Conservation (phyloP, 192 early-diverging fungal genomes). For the Coemansia sp. region DNA sequence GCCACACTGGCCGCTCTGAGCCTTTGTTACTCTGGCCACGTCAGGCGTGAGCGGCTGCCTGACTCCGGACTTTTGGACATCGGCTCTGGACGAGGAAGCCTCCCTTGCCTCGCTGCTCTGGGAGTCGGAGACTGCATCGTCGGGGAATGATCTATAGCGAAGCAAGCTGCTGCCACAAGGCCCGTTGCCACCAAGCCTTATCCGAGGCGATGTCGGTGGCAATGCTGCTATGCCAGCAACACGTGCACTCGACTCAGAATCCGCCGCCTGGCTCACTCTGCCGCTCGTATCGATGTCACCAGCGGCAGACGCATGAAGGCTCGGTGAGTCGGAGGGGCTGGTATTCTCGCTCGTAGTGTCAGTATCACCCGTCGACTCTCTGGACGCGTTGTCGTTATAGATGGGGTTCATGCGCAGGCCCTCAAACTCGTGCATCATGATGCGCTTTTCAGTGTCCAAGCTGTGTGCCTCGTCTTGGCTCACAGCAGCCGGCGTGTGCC, state of each 20-base stretch:
- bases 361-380: conserved; percentile 29
- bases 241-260: neutral
- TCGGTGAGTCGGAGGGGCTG: conserved; percentile 13
- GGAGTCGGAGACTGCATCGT: conserved; percentile 12
- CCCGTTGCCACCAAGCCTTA: conserved; percentile 3
- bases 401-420: conserved; percentile 47
- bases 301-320: conserved; percentile 13
- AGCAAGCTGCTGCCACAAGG: conserved; percentile 34
- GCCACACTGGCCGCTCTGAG: conserved; percentile 11
- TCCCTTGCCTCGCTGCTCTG: neutral
- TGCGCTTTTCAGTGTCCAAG: conserved; percentile 32
- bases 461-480: conserved; percentile 42
- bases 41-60: conserved; percentile 15
- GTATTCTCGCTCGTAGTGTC: conserved; percentile 12
- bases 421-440: conserved; percentile 39
- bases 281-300: conserved; percentile 11
- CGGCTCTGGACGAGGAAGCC: neutral
- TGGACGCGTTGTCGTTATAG: conserved; percentile 21
- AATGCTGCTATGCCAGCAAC: neutral
- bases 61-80: neutral
- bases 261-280: neutral
- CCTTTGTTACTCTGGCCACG: neutral
- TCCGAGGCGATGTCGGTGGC: conserved; percentile 3
- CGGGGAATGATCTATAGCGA: conserved; percentile 30
- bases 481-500: conserved; percentile 18